Evolutionary conservation across 2,329 filamentous ascomycete genomes (phyloP), one percentile per base, ranked within the genome.

Genomic region (Cladosporium halotolerans): DNA sequence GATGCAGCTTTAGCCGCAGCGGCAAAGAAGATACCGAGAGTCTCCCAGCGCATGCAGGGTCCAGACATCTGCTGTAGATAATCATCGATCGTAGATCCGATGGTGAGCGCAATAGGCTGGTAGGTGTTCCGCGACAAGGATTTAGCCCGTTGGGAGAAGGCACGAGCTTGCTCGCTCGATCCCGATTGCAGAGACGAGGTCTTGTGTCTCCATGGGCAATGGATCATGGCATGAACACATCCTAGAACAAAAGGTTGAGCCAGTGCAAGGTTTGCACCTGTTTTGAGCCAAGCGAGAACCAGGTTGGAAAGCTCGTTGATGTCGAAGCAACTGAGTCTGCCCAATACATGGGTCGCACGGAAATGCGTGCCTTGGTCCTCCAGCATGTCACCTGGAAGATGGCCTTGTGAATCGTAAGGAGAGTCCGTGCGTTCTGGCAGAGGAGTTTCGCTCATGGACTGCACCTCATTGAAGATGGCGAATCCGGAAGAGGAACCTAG

Each of bases 21-120:
- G 4, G 70, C 63, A 16, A 75, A 64, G 9, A 75, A 67, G 38
- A 71, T 61, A 1, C 69, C 71, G 1, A 75, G 45, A 0, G 69
- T 69, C 45, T 74, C 72, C 72, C 72, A 74, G 9, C 72, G 48
- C 16, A 68, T 10, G 63, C 56, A 33, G 45, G 39, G 19, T 44
- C 49, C 41, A n/a, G 42, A 39, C 39, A 53, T 43, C 18, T 55
- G 39, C 23, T 44, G n/a, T 11, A 45, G 36, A 45, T 55, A 28
- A 19, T 53, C 39, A 31, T 53, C 38, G 19, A 56, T 39, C 38
- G 52, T 51, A 13, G 40, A 44, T 18, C 38, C 16, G 7, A 16
- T 40, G 5, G 39, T 44, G 13, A 51, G 18, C 4, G 13, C 40
- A 3, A 51, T 51, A 23, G 32, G 32, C 19, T 41, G 43, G 36